phyloP scores from a whole-genome alignment of 257 asterid species.

The Linaria vulgaris region DNA sequence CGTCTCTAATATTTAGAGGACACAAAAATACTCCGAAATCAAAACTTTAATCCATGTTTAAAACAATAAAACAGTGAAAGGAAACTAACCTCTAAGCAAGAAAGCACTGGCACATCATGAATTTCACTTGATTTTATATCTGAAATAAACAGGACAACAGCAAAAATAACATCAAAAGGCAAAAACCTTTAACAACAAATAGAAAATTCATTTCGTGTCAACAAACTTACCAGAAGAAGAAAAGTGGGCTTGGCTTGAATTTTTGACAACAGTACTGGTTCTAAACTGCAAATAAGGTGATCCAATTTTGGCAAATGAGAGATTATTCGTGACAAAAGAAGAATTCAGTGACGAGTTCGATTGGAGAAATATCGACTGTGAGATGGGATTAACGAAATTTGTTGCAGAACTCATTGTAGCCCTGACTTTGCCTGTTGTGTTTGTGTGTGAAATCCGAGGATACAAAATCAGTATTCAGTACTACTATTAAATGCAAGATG shows the following conservation, averaged over 20 bases:
- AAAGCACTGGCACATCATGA: slow-evolving; percentile 58
- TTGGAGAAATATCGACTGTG: slow-evolving; percentile 30
- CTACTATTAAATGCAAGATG: neutral
- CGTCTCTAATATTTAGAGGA: too few relatives aligned
- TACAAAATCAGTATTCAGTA: neutral
- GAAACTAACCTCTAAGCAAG: slow-evolving; percentile 69
- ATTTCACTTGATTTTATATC: slow-evolving; percentile 35
- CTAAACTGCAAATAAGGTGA: slow-evolving; percentile 7
- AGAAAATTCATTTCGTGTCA: neutral
- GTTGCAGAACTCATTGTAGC: slow-evolving; percentile 42
- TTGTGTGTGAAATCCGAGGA: slow-evolving; percentile 4
- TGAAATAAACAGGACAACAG: slow-evolving; percentile 21
- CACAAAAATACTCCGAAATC: too few relatives aligned
- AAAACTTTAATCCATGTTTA: too few relatives aligned
- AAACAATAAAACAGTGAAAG: too few relatives aligned
- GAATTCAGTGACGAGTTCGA: slow-evolving; percentile 29
- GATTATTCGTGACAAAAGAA: too few relatives aligned
- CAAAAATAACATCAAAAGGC: neutral
- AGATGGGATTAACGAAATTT: slow-evolving; percentile 38
- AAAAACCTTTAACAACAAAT: neutral
- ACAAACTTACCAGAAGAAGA: slow-evolving; percentile 46
- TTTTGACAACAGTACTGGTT: slow-evolving; percentile 31
- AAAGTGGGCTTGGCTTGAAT: slow-evolving; percentile 41
- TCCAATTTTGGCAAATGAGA: slow-evolving; percentile 40
- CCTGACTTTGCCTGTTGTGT: neutral